Conservation (phyloP, 257 asterid species). For the Nicotiana undulata region DNA sequence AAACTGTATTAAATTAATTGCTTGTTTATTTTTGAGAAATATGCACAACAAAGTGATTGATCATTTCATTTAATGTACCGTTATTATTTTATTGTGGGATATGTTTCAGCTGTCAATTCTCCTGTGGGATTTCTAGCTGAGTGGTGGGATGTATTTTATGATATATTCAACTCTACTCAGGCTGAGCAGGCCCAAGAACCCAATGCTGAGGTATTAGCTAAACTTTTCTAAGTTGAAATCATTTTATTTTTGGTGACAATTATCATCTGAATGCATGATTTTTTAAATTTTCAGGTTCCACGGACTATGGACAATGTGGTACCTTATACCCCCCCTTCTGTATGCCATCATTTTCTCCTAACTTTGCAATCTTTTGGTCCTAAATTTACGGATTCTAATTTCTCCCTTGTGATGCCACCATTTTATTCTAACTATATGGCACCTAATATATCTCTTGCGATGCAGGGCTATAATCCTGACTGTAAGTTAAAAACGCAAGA, state of each 20-base stretch:
- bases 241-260: neutral
- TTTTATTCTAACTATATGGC: neutral
- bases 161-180: constrained; percentile 4
- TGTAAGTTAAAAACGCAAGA: neutral
- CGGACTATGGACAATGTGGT: neutral
- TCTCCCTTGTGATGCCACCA: neutral
- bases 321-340: neutral
- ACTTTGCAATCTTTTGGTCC: neutral
- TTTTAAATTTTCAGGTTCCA: neutral
- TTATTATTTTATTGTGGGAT: neutral
- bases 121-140: constrained; percentile 33
- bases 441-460: neutral
- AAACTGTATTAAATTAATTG: neutral
- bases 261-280: neutral
- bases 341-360: neutral
- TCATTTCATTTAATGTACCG: too few species aligned
- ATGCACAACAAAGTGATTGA: neutral
- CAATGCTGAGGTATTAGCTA: constrained; percentile 2
- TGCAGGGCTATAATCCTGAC: neutral
- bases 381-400: neutral
- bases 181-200: neutral
- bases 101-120: neutral
- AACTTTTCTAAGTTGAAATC: neutral
- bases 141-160: constrained; percentile 53
- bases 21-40: neutral